phyloP scores from a whole-genome alignment of 352 stramenopile genomes.

The Pythium pectinolyticum region DNA sequence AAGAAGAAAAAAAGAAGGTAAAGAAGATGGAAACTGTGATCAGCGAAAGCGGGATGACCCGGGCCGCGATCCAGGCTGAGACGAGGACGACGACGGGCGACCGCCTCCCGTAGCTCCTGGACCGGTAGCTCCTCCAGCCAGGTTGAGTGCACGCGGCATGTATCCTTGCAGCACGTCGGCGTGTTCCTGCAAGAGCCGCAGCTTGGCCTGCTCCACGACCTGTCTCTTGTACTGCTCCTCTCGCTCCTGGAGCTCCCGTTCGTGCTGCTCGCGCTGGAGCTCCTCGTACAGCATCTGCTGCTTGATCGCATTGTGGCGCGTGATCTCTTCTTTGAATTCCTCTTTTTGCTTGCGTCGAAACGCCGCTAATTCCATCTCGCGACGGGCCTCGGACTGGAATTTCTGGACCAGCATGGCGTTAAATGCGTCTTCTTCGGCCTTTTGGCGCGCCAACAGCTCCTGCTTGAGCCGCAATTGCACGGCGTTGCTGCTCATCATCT shows the following conservation, averaged over 20 bases:
- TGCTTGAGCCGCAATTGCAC: conserved; percentile 60
- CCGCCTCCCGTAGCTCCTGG: neutral
- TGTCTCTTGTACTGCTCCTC: conserved; percentile 81
- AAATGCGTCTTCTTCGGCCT: conserved; percentile 68
- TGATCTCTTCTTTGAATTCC: conserved; percentile 65
- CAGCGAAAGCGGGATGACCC: too few species aligned
- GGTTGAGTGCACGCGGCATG: conserved; percentile 38
- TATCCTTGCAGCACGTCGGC: conserved; percentile 81
- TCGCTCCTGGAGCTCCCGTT: conserved; percentile 57
- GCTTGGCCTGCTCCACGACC: conserved; percentile 86
- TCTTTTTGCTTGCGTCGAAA: conserved; percentile 65
- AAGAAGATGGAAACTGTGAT: too few species aligned
- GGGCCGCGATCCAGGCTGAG: too few species aligned
- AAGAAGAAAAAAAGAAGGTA: too few species aligned
- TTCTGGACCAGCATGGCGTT: conserved; percentile 64
- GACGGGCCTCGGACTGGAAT: conserved; percentile 61
- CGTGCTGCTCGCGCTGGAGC: conserved; percentile 70
- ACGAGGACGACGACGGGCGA: neutral
- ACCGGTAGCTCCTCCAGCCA: too few species aligned
- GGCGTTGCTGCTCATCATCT: conserved; percentile 87
- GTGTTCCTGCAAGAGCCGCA: conserved; percentile 83
- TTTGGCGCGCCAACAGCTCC: conserved; percentile 53
- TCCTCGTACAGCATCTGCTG: conserved; percentile 77
- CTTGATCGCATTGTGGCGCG: conserved; percentile 56
- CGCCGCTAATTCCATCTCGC: conserved; percentile 62